Evolutionary conservation across 2,329 filamentous ascomycete genomes (phyloP), one percentile per base, ranked within the genome.

Genomic region (Sclerotinia borealis): DNA sequence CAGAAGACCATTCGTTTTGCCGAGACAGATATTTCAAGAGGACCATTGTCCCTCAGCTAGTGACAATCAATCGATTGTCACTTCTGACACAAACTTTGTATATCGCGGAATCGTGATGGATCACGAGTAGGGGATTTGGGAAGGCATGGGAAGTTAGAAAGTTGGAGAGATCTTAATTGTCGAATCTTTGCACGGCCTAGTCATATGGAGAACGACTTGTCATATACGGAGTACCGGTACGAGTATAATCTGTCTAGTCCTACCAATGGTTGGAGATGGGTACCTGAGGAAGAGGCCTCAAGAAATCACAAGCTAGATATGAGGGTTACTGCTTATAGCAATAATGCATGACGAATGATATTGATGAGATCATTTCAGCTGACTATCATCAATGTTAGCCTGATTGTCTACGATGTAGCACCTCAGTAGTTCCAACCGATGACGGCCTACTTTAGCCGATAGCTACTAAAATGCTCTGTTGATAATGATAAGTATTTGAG

Each of bases 381-480:
- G 54, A 45, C 29, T 45, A 36, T 25, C n/a, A 58, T 58, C 39
- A 58, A 43, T n/a, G n/a, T n/a, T 22, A 56, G 52, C 37, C 52
- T 56, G 27, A 34, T 22, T 45, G 22, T 25, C 43, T 47, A 25
- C n/a, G 43, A 47, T 22, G 43, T 27, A 27, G 43, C 19, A n/a
- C 43, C 19, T 47, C 22, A 27, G 22, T 27, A 47, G 22, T 47
- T 47, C 22, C 43, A 27, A 10, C 43, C 43, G 22, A 47, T 27
- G 11, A 11, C 43, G 22, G n/a, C 39, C 54, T 45, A 11, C 19
- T 34, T 34, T 22, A 25, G 15, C 39, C 54, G 39, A 58, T 45
- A 36, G 39, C 54, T 25, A 34, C 29, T 13, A 29, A 36, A 25
- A 22, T 45, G 39, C 29, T 34, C 27, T 11, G 27, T 58, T 25